Evolutionary conservation across 164 flowering plant genomes (phyloP), one percentile per base, ranked within the genome.

Genomic region (Paratinospora sagittata): DNA sequence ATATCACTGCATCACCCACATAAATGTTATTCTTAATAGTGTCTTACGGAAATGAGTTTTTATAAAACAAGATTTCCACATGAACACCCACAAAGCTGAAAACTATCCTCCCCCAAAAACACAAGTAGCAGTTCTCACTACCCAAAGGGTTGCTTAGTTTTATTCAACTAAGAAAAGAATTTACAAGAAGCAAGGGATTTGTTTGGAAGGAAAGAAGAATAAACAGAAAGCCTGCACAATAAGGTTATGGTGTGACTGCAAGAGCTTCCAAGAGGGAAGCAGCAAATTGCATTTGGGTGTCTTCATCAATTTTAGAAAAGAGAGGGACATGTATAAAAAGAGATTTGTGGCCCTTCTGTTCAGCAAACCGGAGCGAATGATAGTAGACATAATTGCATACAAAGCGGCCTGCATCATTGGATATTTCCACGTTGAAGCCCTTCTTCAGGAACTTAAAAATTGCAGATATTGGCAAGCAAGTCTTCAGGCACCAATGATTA

Each of bases 341-440:
- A 52, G 58, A 52, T 6, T 52, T 52, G 58, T 52, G 58, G n/a
- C 58, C 58, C 58, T 52, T 52, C 58, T 52, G 58, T 52, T 52
- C 21, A 16, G 58, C 58, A 14, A 16, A 52, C 58, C 58, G 21
- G 58, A 52, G 58, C n/a, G 58, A 52, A 52, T 52, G 58, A 52
- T 52, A 52, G 58, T 52, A 52, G 58, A 52, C 58, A 52, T 52
- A 52, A 21, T 52, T 52, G 58, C 58, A 52, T 8, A 52, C 58
- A 14, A 52, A 52, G 21, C 58, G 58, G 58, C 58, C 58, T 52
- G 58, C 58, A 19, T 52, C 58, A 21, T 52, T 21, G 16, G 58
- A 52, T 52, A 52, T 52, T 52, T n/a, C 58, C 58, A 52, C 58
- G 16, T 52, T 21, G 19, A 10, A 52, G 58, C 58, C 58, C 21